A percentile compares a stretch with the other conserved stretches of the same genome.
Evolutionary conservation across 306 rosid species (phyloP).

Genomic region (Gleditsia sinensis): DNA sequence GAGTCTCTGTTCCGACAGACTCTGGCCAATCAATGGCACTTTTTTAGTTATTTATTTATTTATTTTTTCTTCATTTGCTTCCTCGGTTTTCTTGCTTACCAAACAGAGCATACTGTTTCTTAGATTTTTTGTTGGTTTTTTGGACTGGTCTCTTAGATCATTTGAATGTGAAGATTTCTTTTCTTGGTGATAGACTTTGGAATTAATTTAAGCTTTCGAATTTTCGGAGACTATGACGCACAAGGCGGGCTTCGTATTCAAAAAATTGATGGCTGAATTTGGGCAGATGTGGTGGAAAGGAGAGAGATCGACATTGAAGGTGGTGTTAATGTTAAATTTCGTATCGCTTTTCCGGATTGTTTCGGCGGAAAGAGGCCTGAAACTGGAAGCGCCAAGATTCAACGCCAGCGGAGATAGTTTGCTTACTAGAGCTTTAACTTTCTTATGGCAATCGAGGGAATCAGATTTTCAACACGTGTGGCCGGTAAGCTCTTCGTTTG

Average conservation of each 20-base stretch:
- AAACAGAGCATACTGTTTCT: background rate
- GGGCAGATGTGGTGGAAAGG: conserved; percentile 26
- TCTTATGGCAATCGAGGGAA: conserved; percentile 65
- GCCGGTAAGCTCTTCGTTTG: conserved; percentile 60
- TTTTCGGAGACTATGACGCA: background rate
- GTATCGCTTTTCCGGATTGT: conserved; percentile 36
- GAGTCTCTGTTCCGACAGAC: no score
- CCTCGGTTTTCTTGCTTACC: background rate
- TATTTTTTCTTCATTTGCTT: no score
- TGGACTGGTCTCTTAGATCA: no score
- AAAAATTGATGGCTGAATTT: background rate
- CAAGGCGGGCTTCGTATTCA: background rate
- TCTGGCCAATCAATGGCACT: no score
- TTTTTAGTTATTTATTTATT: no score
- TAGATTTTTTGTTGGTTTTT: no score
- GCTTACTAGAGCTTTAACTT: conserved; percentile 42
- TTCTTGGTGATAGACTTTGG: background rate
- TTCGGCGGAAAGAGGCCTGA: conserved; percentile 51
- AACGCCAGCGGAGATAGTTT: conserved; percentile 33
- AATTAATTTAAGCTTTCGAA: background rate
- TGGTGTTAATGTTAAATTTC: conserved; percentile 39
- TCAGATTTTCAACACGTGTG: conserved; percentile 71
- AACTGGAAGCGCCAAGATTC: conserved; percentile 34
- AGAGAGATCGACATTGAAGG: conserved; percentile 37
- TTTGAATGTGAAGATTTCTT: background rate